Base-by-base conservation (phyloP, 1,284 basidiomycete species). In the Sanghuangporus weigelae region DNA sequence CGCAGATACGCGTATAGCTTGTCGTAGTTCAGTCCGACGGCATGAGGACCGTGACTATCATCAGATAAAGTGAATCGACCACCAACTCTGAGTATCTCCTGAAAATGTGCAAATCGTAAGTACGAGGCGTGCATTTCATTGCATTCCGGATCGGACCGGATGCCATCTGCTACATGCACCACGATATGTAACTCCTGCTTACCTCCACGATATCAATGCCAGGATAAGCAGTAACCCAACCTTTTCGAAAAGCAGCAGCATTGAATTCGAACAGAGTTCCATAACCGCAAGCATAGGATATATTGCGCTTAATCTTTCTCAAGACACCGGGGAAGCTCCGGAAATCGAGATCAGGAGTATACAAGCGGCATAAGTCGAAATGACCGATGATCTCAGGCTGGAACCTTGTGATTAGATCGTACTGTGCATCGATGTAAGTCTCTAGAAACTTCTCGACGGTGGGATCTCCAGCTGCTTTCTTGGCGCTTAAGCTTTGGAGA, bases 231-330 rank as follows among this genome's bases (percentile, higher is more conserved):
- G 87, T 84, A 21, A 76, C 71, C 96, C 97, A 99, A 1, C 90
- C 87, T 74, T 99, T 99, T 67, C 95, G 78, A 69, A 98, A 88
- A 4, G 95, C 93, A 6, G 97, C 93, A 11, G 94, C 90, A 71
- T 97, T 98, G 60, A 93, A 79, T 75, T 99, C 96, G 72, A 99
- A 98, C 63, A 98, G 74, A 4, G 93, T 96, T 0, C 96, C 96
- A 74, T 98, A 98, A 19, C 71, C 77, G 8, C 90, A 79, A 0
- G 89, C 95, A 64, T 79, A 89, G 31, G 73, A 71, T 64, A 99
- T 77, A 73, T 99, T 99, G 65, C 95, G 77, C 71, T 84, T 78
- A 36, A 95, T 77, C 71, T 85, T 87, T 39, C 77, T 73, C 84
- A 85, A 89, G 8, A 89, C 87, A 0, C 70, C 70, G 23, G 85